Evolutionary conservation across 202 grass and related monocot genomes (phyloP), one percentile per base, ranked within the genome.

Genomic region (Brachypodium distachyon): DNA sequence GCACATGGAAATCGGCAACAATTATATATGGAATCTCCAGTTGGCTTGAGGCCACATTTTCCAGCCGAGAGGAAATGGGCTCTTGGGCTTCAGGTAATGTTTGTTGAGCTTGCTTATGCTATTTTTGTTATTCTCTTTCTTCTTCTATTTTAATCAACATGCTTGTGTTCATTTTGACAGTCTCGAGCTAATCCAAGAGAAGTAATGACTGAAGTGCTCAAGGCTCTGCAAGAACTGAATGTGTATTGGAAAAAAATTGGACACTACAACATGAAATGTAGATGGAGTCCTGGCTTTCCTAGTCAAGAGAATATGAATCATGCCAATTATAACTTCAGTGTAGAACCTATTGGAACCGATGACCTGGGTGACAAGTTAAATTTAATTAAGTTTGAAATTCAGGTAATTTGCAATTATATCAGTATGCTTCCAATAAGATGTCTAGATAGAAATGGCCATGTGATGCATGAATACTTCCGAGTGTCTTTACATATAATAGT

Each of bases 221-320:
- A 91, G 70, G 94, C 94, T 31, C 71, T 97, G 34, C 94, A 91
- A 90, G 94, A 97, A 81, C 68, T 97, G 42, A 89, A 89, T 73
- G 94, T 97, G 12, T 97, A 73, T 65, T 97, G 94, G 94, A 97
- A 97, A 85, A 97, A 93, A 77, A 97, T 97, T 72, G 94, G 94
- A 19, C 94, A 89, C 44, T 97, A 97, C 61, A 97, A 97, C 78
- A 93, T 97, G 90, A 97, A 93, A 82, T 97, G 94, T 34, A 91
- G 88, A 83, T 97, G 91, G 88, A 73, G 32, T 79, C 85, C 79
- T 61, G 77, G 84, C 39, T 84, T 93, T 77, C 47, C 85, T 59
- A 50, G 72, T 57, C 81, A 96, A 9, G 84, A 90, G 16, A 83
- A 32, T 53, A 90, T 90, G 85, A 83, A 73, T 23, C 86, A 83